phyloP scores from a whole-genome alignment of 768 basidiomycete genomes.

The Filobasidium wieringae region DNA sequence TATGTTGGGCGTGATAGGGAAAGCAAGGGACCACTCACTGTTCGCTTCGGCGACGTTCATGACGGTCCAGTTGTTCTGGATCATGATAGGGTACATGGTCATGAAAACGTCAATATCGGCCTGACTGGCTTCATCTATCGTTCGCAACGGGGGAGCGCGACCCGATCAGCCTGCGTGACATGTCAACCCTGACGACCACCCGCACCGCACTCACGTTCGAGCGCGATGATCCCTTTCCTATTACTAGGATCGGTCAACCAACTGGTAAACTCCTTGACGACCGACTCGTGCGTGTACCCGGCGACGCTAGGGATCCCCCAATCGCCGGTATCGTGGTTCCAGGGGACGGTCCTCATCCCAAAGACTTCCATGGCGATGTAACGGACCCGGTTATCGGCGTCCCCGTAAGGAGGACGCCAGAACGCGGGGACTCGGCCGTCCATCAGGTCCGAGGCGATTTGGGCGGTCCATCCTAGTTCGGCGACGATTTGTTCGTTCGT shows the following conservation, averaged over 20 bases:
- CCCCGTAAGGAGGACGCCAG: constrained; percentile 45
- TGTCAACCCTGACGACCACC: too few relatives aligned
- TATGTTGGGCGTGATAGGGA: neutral
- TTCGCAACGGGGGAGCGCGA: too few relatives aligned
- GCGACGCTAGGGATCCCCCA: constrained; percentile 51
- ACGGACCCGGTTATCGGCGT: constrained; percentile 59
- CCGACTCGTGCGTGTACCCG: constrained; percentile 44
- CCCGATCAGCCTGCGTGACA: too few relatives aligned
- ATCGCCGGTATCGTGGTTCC: constrained; percentile 67
- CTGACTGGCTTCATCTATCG: constrained; percentile 52
- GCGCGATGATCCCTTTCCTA: constrained; percentile 61
- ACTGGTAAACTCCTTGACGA: constrained; percentile 46
- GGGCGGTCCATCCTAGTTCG: constrained; percentile 70
- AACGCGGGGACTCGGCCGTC: constrained; percentile 61
- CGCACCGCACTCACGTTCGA: constrained; percentile 54
- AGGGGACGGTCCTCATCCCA: constrained; percentile 68
- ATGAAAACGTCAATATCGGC: constrained; percentile 58
- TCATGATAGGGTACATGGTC: constrained; percentile 27
- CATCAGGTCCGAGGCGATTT: constrained; percentile 62
- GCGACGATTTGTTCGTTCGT: constrained; percentile 57
- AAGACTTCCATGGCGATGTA: constrained; percentile 81
- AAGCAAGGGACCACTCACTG: neutral
- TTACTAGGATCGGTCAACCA: constrained; percentile 54
- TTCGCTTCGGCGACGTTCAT: constrained; percentile 45
- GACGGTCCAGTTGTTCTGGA: constrained; percentile 58